phyloP scores from a whole-genome alignment of 1,284 basidiomycete species.

The Irpex sp. region DNA sequence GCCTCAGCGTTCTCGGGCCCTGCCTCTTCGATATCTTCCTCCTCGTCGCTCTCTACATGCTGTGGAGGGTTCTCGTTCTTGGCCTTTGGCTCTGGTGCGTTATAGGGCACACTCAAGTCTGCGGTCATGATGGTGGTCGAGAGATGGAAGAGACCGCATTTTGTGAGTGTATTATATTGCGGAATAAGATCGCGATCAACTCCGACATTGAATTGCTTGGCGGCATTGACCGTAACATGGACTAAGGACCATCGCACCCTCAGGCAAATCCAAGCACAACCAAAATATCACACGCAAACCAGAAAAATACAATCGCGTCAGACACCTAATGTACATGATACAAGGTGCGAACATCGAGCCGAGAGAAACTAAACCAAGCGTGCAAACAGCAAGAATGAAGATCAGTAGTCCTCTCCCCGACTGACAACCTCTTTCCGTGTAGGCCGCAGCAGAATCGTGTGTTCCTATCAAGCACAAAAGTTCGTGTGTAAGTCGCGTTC shows the following conservation, averaged over 20 bases:
- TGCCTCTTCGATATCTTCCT: constrained; percentile 26
- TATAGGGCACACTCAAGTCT: constrained; percentile 2
- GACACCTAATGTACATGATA: no score
- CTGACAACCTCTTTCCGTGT: constrained; percentile 95
- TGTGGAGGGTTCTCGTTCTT: constrained; percentile 12
- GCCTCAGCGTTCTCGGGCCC: constrained; percentile 18
- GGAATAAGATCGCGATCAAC: no score
- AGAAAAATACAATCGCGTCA: no score
- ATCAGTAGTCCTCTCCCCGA: constrained; percentile 83
- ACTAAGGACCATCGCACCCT: no score
- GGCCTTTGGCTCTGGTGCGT: constrained; percentile 10
- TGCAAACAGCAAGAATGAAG: not conserved
- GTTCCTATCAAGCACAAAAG: constrained; percentile 51
- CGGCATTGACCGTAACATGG: no score
- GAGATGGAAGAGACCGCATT: not conserved
- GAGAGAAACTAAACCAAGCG: not conserved
- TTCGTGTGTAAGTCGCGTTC: no score
- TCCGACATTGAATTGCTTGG: no score
- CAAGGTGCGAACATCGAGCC: not conserved
- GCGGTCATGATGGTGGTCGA: constrained; percentile 3
- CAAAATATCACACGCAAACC: no score
- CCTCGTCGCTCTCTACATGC: constrained; percentile 18
- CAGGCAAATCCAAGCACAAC: no score
- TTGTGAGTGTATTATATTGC: no score
- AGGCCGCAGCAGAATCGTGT: constrained; percentile 81